Evolutionary conservation across 176 grass and related monocot species (phyloP).

Genomic region (Themeda triandra): DNA sequence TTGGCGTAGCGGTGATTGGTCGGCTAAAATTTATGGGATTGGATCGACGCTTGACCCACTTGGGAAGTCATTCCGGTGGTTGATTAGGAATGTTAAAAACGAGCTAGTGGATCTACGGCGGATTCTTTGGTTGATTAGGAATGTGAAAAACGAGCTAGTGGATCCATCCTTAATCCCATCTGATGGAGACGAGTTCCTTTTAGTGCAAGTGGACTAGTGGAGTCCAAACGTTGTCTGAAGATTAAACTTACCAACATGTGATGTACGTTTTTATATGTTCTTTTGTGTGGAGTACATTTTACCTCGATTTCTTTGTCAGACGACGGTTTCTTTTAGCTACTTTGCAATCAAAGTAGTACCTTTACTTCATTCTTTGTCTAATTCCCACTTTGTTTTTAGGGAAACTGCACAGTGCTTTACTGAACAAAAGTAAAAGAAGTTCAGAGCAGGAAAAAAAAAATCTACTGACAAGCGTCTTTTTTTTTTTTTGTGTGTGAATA

Average conservation of each 20-base stretch:
- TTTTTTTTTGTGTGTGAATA: neutral
- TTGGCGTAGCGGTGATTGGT: neutral
- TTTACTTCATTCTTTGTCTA: neutral
- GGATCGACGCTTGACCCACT: neutral
- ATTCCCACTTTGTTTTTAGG: neutral
- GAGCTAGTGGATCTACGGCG: neutral
- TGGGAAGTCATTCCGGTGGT: neutral
- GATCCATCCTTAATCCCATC: neutral
- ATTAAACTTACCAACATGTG: neutral
- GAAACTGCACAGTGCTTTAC: neutral
- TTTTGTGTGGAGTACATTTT: neutral
- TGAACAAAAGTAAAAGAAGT: neutral
- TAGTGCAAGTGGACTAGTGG: neutral
- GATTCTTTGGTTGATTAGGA: neutral
- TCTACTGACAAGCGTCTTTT: neutral
- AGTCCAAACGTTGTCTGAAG: neutral
- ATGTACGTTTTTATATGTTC: neutral
- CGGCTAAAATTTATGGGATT: neutral
- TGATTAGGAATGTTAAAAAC: slow-evolving; percentile 8
- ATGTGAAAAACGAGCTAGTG: neutral
- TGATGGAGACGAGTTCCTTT: neutral
- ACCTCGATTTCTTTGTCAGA: neutral
- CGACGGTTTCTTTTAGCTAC: neutral
- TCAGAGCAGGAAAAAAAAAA: neutral
- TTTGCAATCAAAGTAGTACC: neutral